Evolutionary conservation across 768 basidiomycete species (phyloP).

Genomic region (Boletus patriciae): DNA sequence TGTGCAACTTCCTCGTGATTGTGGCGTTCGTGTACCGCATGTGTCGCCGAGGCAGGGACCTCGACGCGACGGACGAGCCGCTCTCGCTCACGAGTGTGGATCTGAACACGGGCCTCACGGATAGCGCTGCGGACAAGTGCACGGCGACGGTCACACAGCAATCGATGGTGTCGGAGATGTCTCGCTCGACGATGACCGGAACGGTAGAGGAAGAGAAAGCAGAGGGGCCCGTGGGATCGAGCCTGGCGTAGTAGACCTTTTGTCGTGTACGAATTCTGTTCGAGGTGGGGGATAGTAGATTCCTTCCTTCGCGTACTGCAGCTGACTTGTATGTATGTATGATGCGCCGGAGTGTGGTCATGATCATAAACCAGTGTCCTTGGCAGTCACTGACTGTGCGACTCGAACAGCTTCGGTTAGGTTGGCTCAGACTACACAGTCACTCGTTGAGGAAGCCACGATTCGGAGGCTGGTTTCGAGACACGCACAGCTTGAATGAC

Average conservation of each 20-base stretch:
- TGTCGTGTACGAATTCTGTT: not conserved
- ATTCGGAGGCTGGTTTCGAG: too few relatives aligned
- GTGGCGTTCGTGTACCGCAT: conserved; percentile 23
- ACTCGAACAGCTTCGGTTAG: too few relatives aligned
- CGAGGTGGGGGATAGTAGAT: too few relatives aligned
- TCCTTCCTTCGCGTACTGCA: not conserved
- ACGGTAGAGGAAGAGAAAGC: not conserved
- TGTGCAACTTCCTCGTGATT: conserved; percentile 31
- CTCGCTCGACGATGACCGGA: not conserved
- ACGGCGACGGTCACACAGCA: not conserved
- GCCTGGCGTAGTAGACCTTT: not conserved
- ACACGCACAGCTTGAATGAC: too few relatives aligned
- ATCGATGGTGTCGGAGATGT: not conserved
- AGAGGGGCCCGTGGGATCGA: not conserved
- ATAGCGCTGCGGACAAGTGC: not conserved
- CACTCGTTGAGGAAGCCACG: too few relatives aligned
- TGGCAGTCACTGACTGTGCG: too few relatives aligned
- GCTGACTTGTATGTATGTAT: not conserved
- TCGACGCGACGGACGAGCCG: not conserved
- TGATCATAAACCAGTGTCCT: too few relatives aligned
- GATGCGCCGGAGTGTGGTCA: not conserved
- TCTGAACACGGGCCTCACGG: not conserved
- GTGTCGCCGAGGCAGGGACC: conserved; percentile 4
- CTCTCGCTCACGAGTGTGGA: conserved; percentile 20
- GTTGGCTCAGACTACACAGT: too few relatives aligned